Conservation (phyloP, 1,284 basidiomycete genomes). For the Moesziomyces sp. region DNA sequence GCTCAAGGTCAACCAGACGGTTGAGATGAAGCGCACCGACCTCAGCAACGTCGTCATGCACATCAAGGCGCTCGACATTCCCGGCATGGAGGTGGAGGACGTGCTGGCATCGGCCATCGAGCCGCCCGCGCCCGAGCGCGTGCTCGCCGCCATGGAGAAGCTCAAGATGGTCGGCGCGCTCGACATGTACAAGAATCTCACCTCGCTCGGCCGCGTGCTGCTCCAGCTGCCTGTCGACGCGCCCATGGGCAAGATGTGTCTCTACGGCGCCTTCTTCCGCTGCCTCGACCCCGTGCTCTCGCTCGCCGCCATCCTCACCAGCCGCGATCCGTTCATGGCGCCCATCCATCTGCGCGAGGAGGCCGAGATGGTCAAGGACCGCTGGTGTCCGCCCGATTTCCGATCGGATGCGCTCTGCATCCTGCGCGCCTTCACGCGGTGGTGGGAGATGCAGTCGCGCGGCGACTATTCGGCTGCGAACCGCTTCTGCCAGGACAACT, state of each 20-base stretch:
- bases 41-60: constrained; percentile 74
- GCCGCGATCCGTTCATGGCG: constrained; percentile 88
- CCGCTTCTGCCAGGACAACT: constrained; percentile 85
- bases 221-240: constrained; percentile 90
- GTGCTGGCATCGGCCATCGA: constrained; percentile 88
- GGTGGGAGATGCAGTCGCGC: constrained; percentile 70
- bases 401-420: constrained; percentile 86
- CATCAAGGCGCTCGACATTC: constrained; percentile 94
- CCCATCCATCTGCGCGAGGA: constrained; percentile 72
- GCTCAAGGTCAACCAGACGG: constrained; percentile 84
- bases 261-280: constrained; percentile 92
- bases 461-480: constrained; percentile 72
- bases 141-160: constrained; percentile 82
- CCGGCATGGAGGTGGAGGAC: constrained; percentile 85
- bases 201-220: constrained; percentile 86
- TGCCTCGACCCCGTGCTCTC: constrained; percentile 90
- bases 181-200: constrained; percentile 80
- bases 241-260: constrained; percentile 86
- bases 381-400: constrained; percentile 83
- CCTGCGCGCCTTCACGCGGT: constrained; percentile 83
- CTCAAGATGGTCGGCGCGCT: constrained; percentile 89
- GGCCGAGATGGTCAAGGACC: constrained; percentile 78
- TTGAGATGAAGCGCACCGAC: constrained; percentile 87
- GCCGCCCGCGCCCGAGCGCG: constrained; percentile 82
- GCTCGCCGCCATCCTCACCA: constrained; percentile 87